Base-by-base conservation (phyloP, 1,284 basidiomycete genomes). In the Puccinia novopanici region DNA sequence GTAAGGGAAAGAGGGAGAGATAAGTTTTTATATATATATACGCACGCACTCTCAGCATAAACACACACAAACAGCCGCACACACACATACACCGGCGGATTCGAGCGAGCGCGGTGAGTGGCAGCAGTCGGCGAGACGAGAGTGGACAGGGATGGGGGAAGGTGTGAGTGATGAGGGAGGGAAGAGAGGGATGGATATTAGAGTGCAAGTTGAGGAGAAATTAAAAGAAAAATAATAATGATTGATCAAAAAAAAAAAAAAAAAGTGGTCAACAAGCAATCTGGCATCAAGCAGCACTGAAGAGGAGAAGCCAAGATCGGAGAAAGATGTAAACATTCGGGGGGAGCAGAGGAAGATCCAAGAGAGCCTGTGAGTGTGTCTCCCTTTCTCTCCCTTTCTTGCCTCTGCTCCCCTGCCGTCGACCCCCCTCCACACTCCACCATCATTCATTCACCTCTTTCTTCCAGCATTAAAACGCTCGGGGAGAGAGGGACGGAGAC, bases 31-130 rank as follows among this genome's bases (percentile, higher is more conserved):
- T 45, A 45, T 45, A 45, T 45, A 12, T 15, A 24, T 4, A 30
- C 24, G 55, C 55, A 57, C 55, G 55, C 55, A 57, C 55, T 10
- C 55, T 57, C 55, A 57, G 24, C 55, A 57, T 57, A 24, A 24
- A 27, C 55, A 57, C 55, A 57, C 55, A 30, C 55, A 57, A 24
- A 57, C 55, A 57, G 27, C 8, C 55, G 27, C n/a, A 57, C 55
- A 57, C n/a, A 19, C 15, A 30, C n/a, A 57, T 6, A 57, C 45
- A 67, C n/a, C 63, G 55, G 55, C 55, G 55, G 27, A 57, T 24
- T 57, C 55, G 24, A 57, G 55, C 68, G 24, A 57, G 24, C 50
- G 50, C 50, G 50, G 50, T 54, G 71, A 73, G 71, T 54, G 71
- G 40, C 40, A 72, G 70, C 52, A 42, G 48, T 12, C 52, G 70